These are phyloP conservation scores for Rhizopogon sp. DNA, from an alignment of 768 basidiomycete genomes.

Conservation along the genomic window DNA sequence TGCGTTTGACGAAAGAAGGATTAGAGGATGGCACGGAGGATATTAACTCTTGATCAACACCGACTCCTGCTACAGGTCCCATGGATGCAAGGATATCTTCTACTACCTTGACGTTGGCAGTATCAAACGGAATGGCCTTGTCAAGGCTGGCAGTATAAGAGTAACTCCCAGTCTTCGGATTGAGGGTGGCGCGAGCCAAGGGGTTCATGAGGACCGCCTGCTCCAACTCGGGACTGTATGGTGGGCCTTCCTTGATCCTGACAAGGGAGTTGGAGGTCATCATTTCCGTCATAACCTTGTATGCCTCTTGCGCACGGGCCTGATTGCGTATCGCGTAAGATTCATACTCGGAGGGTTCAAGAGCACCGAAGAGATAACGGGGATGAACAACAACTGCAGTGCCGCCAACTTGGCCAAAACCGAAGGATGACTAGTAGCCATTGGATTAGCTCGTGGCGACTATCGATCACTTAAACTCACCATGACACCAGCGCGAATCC, in stretches of 20 bases:
- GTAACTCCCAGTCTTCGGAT: slow-evolving; percentile 83
- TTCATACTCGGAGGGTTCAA: slow-evolving; percentile 74
- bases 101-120: slow-evolving; percentile 64
- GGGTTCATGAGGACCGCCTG: slow-evolving; percentile 87
- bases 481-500: slow-evolving; percentile 84
- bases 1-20: slow-evolving; percentile 80
- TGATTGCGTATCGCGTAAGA: slow-evolving; percentile 70
- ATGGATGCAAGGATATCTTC: slow-evolving; percentile 34
- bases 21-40: slow-evolving; percentile 88
- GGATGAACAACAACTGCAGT: slow-evolving; percentile 86
- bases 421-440: slow-evolving; percentile 74
- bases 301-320: slow-evolving; percentile 62
- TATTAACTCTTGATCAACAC: slow-evolving; percentile 92
- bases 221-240: slow-evolving; percentile 85
- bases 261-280: slow-evolving; percentile 93
- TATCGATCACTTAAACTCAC: slow-evolving; percentile 33
- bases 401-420: slow-evolving; percentile 98
- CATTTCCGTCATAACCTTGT: slow-evolving; percentile 93
- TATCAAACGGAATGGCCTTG: slow-evolving; percentile 47
- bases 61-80: slow-evolving; percentile 66
- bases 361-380: slow-evolving; percentile 80
- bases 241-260: slow-evolving; percentile 90
- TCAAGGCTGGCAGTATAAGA: slow-evolving; percentile 67
- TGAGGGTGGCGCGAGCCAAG: slow-evolving; percentile 76
- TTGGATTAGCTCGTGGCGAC: background rate